Base-by-base conservation (phyloP, 768 basidiomycete genomes). In the Butyriboletus loyo region DNA sequence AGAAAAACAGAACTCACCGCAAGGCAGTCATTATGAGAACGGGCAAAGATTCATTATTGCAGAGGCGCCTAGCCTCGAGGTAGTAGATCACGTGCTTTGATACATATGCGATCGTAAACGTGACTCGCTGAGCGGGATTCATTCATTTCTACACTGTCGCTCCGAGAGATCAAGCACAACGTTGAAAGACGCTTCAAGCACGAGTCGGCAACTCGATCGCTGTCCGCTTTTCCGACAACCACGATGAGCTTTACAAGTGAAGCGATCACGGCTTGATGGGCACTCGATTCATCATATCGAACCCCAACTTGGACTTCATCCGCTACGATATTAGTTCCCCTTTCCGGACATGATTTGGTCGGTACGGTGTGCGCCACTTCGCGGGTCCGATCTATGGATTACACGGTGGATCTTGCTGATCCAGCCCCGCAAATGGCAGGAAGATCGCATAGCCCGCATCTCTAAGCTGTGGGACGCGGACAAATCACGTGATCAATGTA, bases 1-100 rank as follows among this genome's bases (percentile, higher is more conserved):
- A 49, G 22, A 41, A 53, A 43, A 37, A 49, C 38, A 27, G 5
- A 5, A 46, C 66, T 46, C 63, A 73, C 75, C 75, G 66, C 41
- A 75, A 45, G 31, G 75, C 72, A 27, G 75, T 73, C 75, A 76
- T 76, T 30, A 39, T 58, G 49, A 37, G 32, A 37, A 40, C 22
- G 14, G 53, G 46, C 9, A 19, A 44, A 54, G 55, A 52, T 53
- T 11, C 22, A 21, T 19, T 10, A 25, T n/a, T 8, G 9, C 17
- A 7, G 13, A 27, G n/a, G n/a, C 24, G n/a, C 10, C 8, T 34
- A 22, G 22, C 32, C 43, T 22, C 7, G 5, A 22, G 40, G 37
- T 36, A n/a, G 13, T 21, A 31, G 31, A 34, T 66, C 58, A 64
- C 64, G 58, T 60, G 57, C 25, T 37, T 17, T 47, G 31, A 43